Evolutionary conservation across 306 rosid genomes (phyloP).

Genomic region (Senna siamea): DNA sequence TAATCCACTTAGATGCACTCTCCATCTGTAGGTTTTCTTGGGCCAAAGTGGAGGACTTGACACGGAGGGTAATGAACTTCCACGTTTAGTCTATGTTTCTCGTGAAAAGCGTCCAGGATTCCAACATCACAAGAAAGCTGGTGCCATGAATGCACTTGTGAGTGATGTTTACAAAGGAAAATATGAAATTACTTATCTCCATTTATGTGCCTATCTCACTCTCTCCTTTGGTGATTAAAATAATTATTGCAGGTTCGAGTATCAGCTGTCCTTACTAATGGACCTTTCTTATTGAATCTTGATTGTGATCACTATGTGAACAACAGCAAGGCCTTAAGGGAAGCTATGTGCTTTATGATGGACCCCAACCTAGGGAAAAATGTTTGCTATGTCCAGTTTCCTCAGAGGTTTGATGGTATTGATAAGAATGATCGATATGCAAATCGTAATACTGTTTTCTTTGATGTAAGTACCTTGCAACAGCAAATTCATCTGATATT

Average conservation of each 20-base stretch:
- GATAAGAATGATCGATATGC: conserved; percentile 95
- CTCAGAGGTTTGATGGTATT: conserved; percentile 97
- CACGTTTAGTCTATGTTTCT: conserved; percentile 93
- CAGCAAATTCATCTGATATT: background rate
- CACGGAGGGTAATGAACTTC: conserved; percentile 92
- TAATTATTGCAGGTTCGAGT: conserved; percentile 78
- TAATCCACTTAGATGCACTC: conserved; percentile 17
- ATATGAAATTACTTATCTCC: conserved; percentile 10
- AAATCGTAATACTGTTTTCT: conserved; percentile 94
- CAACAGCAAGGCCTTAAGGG: conserved; percentile 96
- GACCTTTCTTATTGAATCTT: conserved; percentile 95
- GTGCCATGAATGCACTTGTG: conserved; percentile 99
- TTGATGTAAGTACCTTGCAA: conserved; percentile 68
- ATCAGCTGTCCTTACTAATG: conserved; percentile 96
- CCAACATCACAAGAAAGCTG: conserved; percentile 99
- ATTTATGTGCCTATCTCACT: background rate
- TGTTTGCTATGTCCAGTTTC: conserved; percentile 95
- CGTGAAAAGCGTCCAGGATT: conserved; percentile 99
- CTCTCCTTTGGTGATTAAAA: background rate
- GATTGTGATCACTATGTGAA: conserved; percentile 99
- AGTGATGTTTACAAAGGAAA: conserved; percentile 40
- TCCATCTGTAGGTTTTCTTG: conserved; percentile 77
- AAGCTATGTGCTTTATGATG: conserved; percentile 98
- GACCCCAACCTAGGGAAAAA: conserved; percentile 95
- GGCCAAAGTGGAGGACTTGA: conserved; percentile 98